Base-by-base conservation (phyloP, 371 early-diverging fungal genomes). In the Blakeslea trispora region DNA sequence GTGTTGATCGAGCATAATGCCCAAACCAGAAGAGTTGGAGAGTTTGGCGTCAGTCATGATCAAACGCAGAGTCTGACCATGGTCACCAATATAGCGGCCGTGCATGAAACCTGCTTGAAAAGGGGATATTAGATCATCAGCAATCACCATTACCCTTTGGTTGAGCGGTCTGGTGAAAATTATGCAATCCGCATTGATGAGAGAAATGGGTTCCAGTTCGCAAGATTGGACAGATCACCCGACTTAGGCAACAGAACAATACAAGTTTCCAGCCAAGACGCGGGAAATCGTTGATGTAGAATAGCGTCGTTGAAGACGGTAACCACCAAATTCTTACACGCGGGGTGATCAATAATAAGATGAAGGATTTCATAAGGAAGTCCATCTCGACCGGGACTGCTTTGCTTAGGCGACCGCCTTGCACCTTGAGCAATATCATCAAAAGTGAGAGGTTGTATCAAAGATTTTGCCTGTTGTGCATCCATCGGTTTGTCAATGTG, bases 131-230 rank as follows among this genome's bases (percentile, higher is more conserved):
- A 51, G 23, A 1, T 17, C 5, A 41, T 40, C n/a, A 3, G 24
- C 39, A 5, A 45, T 34, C 0, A 14, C 14, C 0, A 53, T 5
- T 10, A 70, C 17, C 1, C 58, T 21, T 28, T 44, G 23, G 2
- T 54, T 56, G 15, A 73, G 39, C 5, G 64, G 22, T 11, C 61
- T 42, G 1, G 64, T 66, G 43, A 68, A 68, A 0, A 68, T 9
- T 13, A 66, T 68, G 18, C 59, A 61, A 35, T 72, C 68, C 3
- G 47, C 41, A 17, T 45, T 45, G 17, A 57, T 45, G 1, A 57
- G 28, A 9, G 45, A 62, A 0, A 66, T 61, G 3, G 65, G 71
- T 63, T 8, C 63, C 67, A 67, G 53, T 63, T 71, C 5, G 44
- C 50, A 5, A 71, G 22, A 0, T 14, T 21, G 32, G 34, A 54